Conservation (phyloP, 1,139 yeast species). For the Geotrichum fermentans region DNA sequence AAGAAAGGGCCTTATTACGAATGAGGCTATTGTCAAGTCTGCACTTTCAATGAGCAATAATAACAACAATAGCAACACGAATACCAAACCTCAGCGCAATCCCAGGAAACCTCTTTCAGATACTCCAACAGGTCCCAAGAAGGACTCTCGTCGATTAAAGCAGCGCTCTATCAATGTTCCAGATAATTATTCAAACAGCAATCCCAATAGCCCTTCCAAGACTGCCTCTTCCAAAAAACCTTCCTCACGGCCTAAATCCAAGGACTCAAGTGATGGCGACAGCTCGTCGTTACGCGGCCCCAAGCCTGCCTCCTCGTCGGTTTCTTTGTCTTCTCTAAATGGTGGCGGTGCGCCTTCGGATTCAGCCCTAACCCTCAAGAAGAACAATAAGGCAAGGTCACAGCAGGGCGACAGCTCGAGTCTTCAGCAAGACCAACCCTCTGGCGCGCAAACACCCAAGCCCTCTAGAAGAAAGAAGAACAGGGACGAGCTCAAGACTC, state of each 20-base stretch:
- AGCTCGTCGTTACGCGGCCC: neutral
- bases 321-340: neutral
- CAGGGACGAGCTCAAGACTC: conserved; percentile 5
- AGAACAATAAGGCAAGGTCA: neutral
- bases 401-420: neutral
- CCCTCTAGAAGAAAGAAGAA: conserved; percentile 1
- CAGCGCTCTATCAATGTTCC: neutral
- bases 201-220: neutral
- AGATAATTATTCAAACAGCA: conserved; percentile 2
- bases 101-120: conserved; percentile 2
- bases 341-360: conserved; percentile 4
- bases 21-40: conserved; percentile 31
- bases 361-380: conserved; percentile 11
- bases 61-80: neutral
- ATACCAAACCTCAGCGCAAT: neutral
- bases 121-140: neutral
- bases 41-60: conserved; percentile 24
- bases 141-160: conserved; percentile 5
- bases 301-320: neutral
- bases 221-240: conserved; percentile 5
- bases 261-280: neutral
- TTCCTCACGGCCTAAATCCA: neutral
- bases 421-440: conserved; percentile 1
- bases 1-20: conserved; percentile 26
- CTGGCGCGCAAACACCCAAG: conserved; percentile 5